Evolutionary conservation across 768 basidiomycete genomes (phyloP), one percentile per base, ranked within the genome.

Genomic region (Cystofilobasidium bisporidii): DNA sequence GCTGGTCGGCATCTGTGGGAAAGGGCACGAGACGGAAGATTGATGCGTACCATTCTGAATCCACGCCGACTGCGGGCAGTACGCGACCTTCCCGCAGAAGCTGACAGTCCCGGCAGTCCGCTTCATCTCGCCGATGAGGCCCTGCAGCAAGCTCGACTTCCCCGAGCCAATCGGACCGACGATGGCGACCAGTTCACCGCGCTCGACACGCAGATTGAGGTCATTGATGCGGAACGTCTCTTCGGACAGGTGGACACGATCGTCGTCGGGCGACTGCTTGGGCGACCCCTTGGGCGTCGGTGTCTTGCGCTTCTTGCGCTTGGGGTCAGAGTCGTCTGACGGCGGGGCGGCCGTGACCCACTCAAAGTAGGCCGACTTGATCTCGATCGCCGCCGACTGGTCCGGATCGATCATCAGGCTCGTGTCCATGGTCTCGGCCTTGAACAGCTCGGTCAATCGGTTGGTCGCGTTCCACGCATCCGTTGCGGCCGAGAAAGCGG

Each of bases 31-130:
- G 36, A 38, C 33, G 12, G 36, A 38, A 3, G 41, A 6, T 8
- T 17, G 92, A 83, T 0, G 91, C n/a, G n/a, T 92, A 0, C 89
- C 82, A 72, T 87, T 87, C 74, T 91, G 89, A 65, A 97, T 93
- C 91, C 91, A 94, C 14, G 91, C 86, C 53, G 81, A 85, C 74
- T 97, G 92, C 20, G 86, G 85, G 72, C 89, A 93, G 75, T 92
- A 90, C 0, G 85, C 86, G 12, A 84, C 60, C 12, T n/a, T 30
- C 24, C 68, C 67, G 55, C 40, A 36, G 61, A 63, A 63, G 12
- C 33, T 40, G 30, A 63, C 61, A 0, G 41, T 47, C 3, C 67
- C 67, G 9, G 17, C 38, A 4, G 33, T 50, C 88, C 83, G 11
- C 77, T 81, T 80, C 91, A 93, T 93, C 76, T 93, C 91, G 8